A percentile compares a stretch with the other conserved stretches of the same genome.
These are phyloP conservation scores for Suillus tomentosus DNA, from an alignment of 768 basidiomycete species.

Conservation along the genomic window DNA sequence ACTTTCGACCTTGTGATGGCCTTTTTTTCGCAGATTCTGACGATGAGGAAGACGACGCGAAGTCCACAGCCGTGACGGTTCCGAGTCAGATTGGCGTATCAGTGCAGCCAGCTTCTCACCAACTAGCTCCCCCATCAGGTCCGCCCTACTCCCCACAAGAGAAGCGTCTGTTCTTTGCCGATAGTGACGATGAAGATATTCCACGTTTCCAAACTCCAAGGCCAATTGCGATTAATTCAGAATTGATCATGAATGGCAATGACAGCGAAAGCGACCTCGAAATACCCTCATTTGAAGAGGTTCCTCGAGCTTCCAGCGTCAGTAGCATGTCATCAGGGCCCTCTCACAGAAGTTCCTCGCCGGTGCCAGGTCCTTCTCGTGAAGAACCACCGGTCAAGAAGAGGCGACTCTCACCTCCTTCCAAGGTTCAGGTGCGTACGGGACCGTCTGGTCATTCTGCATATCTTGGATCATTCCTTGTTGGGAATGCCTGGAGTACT, in stretches of 20 bases:
- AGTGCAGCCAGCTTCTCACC: conserved; percentile 4
- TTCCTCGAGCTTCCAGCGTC: conserved; percentile 43
- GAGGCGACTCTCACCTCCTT: conserved; percentile 45
- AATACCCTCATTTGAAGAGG: conserved; percentile 32
- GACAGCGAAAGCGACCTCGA: conserved; percentile 38
- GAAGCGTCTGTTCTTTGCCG: conserved; percentile 42
- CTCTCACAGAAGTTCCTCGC: conserved; percentile 28
- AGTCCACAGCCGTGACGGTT: background rate
- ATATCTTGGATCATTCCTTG: conserved; percentile 69
- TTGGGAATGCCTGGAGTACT: conserved; percentile 79
- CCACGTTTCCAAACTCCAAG: conserved; percentile 17
- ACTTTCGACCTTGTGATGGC: conserved; percentile 14
- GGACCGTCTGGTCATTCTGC: conserved; percentile 5
- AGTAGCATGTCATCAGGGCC: conserved; percentile 38
- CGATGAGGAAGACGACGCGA: conserved; percentile 42
- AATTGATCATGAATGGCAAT: conserved; percentile 39
- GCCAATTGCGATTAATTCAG: conserved; percentile 28
- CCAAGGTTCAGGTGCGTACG: conserved; percentile 1
- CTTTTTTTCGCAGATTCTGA: conserved; percentile 64
- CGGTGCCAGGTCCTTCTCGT: conserved; percentile 20
- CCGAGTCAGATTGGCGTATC: background rate
- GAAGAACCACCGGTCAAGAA: conserved; percentile 45
- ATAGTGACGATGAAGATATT: conserved; percentile 47
- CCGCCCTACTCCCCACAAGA: conserved; percentile 22
- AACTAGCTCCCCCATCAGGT: conserved; percentile 8